These are phyloP conservation scores for Trichoderma harzianum DNA, from an alignment of 2,329 filamentous ascomycete genomes.

Conservation along the genomic window DNA sequence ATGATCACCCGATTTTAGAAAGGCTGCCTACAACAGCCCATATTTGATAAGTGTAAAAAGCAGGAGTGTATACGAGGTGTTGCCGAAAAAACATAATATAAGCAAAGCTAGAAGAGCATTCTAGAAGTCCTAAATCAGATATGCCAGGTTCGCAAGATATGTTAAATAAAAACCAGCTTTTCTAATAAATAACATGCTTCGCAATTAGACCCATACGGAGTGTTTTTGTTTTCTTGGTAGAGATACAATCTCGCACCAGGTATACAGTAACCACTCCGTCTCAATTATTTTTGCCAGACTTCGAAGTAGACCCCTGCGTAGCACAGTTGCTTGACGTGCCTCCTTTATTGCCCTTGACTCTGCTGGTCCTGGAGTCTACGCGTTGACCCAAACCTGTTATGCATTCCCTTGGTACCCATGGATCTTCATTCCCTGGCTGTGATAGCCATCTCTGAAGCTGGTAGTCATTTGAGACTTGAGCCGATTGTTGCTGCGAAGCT, in stretches of 20 bases:
- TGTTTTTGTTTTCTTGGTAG: not conserved
- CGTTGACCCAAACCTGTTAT: not conserved
- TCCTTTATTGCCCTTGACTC: not conserved
- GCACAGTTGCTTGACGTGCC: not conserved
- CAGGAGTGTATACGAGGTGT: not conserved
- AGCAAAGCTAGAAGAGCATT: not conserved
- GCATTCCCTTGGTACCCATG: not conserved
- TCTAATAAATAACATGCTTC: no score
- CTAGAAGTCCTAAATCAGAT: not conserved
- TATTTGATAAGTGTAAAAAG: not conserved
- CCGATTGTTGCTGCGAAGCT: not conserved
- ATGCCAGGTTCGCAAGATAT: not conserved
- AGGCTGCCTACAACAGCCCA: not conserved
- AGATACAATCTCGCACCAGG: not conserved
- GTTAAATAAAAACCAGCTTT: not conserved
- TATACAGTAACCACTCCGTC: not conserved
- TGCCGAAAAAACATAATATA: not conserved
- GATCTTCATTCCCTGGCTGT: not conserved
- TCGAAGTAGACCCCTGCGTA: not conserved
- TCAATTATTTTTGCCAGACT: not conserved
- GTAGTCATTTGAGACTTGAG: not conserved
- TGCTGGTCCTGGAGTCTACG: not conserved
- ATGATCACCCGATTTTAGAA: constrained; percentile 47
- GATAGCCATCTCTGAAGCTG: not conserved
- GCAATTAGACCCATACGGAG: not conserved